These are phyloP conservation scores for Myriosclerotinia scirpicola DNA, from an alignment of 2,329 filamentous ascomycete genomes.

Conservation along the genomic window DNA sequence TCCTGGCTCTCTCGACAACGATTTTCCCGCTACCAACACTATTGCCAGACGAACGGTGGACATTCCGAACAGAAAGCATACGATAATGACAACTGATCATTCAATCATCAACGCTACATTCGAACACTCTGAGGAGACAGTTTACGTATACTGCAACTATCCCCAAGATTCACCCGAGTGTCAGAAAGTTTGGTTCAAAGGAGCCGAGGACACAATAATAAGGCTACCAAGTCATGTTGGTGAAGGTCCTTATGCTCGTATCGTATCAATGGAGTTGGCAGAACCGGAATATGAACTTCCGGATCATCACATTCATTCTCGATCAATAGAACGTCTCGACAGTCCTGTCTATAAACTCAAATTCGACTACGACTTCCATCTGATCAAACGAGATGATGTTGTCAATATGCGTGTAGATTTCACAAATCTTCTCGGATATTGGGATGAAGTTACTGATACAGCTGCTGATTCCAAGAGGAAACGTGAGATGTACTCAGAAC, in stretches of 20 bases:
- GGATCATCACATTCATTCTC: background rate
- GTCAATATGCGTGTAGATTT: background rate
- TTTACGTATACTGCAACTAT: background rate
- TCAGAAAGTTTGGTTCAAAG: constrained; percentile 6
- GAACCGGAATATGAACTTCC: constrained; percentile 6
- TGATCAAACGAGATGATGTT: background rate
- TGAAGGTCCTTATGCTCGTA: constrained; percentile 6
- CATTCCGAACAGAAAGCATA: too few relatives aligned
- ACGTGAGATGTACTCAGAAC: too few relatives aligned
- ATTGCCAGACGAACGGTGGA: too few relatives aligned
- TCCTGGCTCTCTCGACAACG: too few relatives aligned
- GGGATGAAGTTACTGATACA: background rate
- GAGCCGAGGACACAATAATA: constrained; percentile 13
- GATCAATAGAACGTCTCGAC: background rate
- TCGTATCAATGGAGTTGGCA: background rate
- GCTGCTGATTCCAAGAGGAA: too few relatives aligned
- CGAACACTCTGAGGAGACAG: too few relatives aligned
- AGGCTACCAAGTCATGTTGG: constrained; percentile 10
- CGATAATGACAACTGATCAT: too few relatives aligned
- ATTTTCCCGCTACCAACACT: too few relatives aligned
- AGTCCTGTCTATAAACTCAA: constrained; percentile 8
- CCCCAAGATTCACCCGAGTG: background rate
- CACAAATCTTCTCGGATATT: background rate
- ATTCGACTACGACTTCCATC: constrained; percentile 18
- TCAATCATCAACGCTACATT: too few relatives aligned